A percentile compares a stretch with the other conserved stretches of the same genome.
Evolutionary conservation across 108 stramenopile genomes (phyloP).

Genomic region (Cylindrotheca fusiformis): DNA sequence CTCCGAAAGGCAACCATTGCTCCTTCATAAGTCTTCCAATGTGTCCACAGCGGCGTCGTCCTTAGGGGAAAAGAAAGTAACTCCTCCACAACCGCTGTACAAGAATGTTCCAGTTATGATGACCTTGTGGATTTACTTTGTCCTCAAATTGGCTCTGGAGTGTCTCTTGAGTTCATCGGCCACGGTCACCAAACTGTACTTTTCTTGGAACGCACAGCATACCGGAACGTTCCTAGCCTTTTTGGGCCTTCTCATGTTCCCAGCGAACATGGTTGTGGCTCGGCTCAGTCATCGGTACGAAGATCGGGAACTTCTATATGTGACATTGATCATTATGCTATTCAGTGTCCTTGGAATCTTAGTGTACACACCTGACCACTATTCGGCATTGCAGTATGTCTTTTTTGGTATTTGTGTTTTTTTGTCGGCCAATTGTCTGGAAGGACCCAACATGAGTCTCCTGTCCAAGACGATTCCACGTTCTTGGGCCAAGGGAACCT

Average conservation of each 20-base stretch:
- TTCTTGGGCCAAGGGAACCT: conserved; percentile 72
- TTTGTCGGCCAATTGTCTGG: conserved; percentile 51
- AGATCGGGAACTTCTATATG: conserved; percentile 57
- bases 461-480: conserved; percentile 82
- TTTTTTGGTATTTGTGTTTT: conserved; percentile 51
- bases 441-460: conserved; percentile 81
- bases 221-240: conserved; percentile 48
- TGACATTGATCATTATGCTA: conserved; percentile 37
- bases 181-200: conserved; percentile 49
- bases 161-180: conserved; percentile 46
- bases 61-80: conserved; percentile 1
- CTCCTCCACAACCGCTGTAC: conserved; percentile 15
- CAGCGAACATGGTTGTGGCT: conserved; percentile 58
- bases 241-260: conserved; percentile 61
- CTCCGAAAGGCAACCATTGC: conserved; percentile 17
- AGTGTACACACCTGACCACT: conserved; percentile 22
- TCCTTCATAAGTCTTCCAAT: neutral
- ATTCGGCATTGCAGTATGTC: conserved; percentile 49
- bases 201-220: conserved; percentile 43
- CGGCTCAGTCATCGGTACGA: conserved; percentile 37
- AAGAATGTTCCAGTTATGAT: conserved; percentile 58
- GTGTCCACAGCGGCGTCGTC: neutral
- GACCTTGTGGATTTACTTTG: conserved; percentile 57
- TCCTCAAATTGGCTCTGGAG: conserved; percentile 66
- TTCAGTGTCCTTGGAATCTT: conserved; percentile 47